Evolutionary conservation across 768 basidiomycete species (phyloP).

Genomic region (Suillus occidentalis): DNA sequence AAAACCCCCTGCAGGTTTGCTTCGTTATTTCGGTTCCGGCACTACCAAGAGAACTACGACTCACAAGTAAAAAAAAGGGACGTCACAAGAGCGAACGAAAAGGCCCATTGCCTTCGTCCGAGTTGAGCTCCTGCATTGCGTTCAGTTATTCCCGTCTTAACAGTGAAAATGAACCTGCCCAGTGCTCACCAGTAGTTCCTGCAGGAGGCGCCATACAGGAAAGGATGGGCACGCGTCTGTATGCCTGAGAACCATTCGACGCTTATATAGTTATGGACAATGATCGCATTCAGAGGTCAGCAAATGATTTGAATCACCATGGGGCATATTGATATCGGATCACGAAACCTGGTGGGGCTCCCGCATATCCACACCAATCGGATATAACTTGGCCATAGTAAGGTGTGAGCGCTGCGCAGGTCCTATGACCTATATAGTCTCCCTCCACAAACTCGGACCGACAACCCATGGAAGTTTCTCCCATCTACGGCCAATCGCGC

Average conservation of each 20-base stretch:
- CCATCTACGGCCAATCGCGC: not conserved
- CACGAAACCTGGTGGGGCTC: not conserved
- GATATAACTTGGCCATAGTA: not conserved
- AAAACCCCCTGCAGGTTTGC: constrained; percentile 53
- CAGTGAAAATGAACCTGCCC: not conserved
- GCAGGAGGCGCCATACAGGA: constrained; percentile 35
- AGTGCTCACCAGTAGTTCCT: constrained; percentile 43
- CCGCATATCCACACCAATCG: constrained; percentile 3
- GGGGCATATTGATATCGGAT: not conserved
- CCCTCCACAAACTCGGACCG: not conserved
- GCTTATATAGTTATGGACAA: constrained; percentile 8
- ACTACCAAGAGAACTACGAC: constrained; percentile 17
- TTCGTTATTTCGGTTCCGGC: not conserved
- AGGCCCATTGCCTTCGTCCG: constrained; percentile 47
- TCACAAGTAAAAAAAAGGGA: constrained; percentile 74
- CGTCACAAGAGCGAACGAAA: constrained; percentile 68
- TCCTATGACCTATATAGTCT: constrained; percentile 7
- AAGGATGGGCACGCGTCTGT: not conserved
- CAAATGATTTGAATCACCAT: not conserved
- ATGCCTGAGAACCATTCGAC: constrained; percentile 1
- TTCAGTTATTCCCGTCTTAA: not conserved
- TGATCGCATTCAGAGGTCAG: not conserved
- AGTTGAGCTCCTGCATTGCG: constrained; percentile 37
- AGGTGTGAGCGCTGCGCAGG: constrained; percentile 8
- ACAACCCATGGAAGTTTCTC: not conserved